Percentiles rank a stretch among this genome's conserved stretches.
Evolutionary conservation across 257 asterid genomes (phyloP).

Genomic region (Solanum bulbocastanum): DNA sequence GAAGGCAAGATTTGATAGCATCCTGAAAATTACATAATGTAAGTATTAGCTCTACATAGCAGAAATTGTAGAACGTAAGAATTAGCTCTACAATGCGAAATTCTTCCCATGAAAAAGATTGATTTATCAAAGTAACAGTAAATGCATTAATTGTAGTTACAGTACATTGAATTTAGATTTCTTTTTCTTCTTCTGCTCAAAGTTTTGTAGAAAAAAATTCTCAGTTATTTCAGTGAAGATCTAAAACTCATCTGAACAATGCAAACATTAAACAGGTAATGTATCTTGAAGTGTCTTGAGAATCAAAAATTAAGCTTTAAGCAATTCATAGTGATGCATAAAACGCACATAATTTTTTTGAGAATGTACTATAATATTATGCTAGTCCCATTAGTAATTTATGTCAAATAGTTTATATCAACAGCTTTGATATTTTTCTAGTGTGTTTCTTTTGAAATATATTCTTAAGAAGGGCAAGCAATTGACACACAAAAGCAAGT

Average conservation of each 20-base stretch:
- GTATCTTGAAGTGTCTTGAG: not conserved
- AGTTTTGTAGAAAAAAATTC: not conserved
- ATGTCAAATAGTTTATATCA: not conserved
- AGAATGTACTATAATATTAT: not conserved
- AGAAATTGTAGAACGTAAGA: not conserved
- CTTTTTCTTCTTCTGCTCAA: not conserved
- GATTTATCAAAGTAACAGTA: not conserved
- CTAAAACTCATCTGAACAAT: not conserved
- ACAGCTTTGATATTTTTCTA: not conserved
- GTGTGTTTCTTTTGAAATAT: not conserved
- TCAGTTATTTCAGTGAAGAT: not conserved
- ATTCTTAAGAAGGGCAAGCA: not conserved
- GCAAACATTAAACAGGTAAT: not conserved
- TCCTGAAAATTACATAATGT: slow-evolving; percentile 39
- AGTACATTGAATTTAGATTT: not conserved
- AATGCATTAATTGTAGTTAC: not conserved
- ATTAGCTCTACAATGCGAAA: not conserved
- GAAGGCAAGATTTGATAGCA: slow-evolving; percentile 68
- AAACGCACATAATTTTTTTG: not conserved
- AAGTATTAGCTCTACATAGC: not conserved
- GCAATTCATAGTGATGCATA: not conserved
- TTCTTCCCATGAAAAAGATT: not conserved
- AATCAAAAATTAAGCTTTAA: not conserved
- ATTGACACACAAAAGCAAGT: not conserved
- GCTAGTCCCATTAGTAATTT: not conserved